Evolutionary conservation across 371 early-diverging fungal genomes (phyloP), one percentile per base, ranked within the genome.

Genomic region (Thermomucor indicae-seudaticae): DNA sequence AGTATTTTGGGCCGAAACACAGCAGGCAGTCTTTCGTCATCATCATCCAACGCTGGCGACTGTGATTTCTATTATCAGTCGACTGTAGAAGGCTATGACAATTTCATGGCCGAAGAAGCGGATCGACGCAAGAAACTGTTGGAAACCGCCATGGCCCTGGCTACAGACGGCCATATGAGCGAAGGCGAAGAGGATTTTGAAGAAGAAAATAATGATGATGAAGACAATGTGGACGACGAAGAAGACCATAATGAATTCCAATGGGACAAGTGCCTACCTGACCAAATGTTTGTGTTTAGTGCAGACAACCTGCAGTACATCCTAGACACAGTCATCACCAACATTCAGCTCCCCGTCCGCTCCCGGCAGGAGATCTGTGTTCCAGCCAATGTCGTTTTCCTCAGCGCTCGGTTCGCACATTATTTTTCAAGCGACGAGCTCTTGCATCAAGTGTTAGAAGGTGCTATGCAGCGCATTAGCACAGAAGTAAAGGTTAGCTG

Each of bases 201-300:
- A 6, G 28, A 51, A 10, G 46, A 54, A n/a, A 24, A 48, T 5
- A 35, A 56, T 24, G 30, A 56, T 10, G 55, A 53, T 11, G 53
- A 57, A 16, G 46, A 53, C 7, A 57, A 51, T 38, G 47, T 50
- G 8, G 48, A 50, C 16, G 57, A 65, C 16, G 56, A 62, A 2
- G 68, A 59, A 5, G 55, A 58, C 17, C 43, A 30, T 17, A 57
- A 65, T 7, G 75, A 78, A 43, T 91, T 91, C 67, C 70, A 84
- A 29, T 93, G 87, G 89, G 85, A 85, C 48, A 79, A 65, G 41
- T 88, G 92, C 65, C 69, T 74, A 38, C 84, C 83, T 10, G 88
- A 91, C 66, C 93, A 92, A 61, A 93, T 93, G 93, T 86, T 92
- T 75, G 96, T 93, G 16, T 90, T 95, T 64, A 80, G 84, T 20